Percentiles rank a stretch among this genome's conserved stretches.
Evolutionary conservation across 257 asterid genomes (phyloP).

Genomic region (Leonotis leonurus): DNA sequence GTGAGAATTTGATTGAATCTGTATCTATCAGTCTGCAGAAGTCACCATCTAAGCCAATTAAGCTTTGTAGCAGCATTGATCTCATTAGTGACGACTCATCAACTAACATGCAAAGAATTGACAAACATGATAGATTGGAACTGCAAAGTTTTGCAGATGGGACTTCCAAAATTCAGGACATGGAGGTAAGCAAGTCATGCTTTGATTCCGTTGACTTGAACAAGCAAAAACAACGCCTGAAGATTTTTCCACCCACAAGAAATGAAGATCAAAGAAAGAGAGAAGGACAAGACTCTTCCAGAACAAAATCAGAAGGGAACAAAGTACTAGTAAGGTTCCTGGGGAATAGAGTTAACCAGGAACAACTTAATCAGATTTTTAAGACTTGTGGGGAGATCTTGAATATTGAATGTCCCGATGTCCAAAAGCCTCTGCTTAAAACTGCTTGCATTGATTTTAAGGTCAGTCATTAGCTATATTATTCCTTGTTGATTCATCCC

Average conservation of each 20-base stretch:
- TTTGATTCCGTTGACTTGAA: background rate
- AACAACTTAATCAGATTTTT: background rate
- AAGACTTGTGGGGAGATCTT: constrained; percentile 32
- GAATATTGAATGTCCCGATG: constrained; percentile 24
- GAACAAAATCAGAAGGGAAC: constrained; percentile 20
- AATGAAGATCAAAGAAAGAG: constrained; percentile 16
- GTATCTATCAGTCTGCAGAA: background rate
- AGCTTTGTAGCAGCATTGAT: constrained; percentile 7
- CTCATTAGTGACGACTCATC: constrained; percentile 3
- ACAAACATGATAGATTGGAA: constrained; percentile 8
- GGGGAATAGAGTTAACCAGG: background rate
- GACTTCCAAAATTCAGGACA: constrained; percentile 14
- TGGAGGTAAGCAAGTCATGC: constrained; percentile 1
- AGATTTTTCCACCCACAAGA: constrained; percentile 15
- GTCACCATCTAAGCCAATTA: background rate
- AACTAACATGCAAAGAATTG: constrained; percentile 12
- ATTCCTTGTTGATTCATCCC: background rate
- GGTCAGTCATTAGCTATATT: constrained; percentile 30
- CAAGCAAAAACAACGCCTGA: constrained; percentile 9
- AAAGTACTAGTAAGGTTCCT: constrained; percentile 40
- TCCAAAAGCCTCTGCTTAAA: constrained; percentile 14
- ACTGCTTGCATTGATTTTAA: constrained; percentile 38
- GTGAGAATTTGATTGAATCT: constrained; percentile 18
- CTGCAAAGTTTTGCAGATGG: constrained; percentile 1
- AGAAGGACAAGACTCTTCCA: constrained; percentile 1